phyloP scores from a whole-genome alignment of 2,329 filamentous ascomycete species.

The Trichoderma koningiopsis region DNA sequence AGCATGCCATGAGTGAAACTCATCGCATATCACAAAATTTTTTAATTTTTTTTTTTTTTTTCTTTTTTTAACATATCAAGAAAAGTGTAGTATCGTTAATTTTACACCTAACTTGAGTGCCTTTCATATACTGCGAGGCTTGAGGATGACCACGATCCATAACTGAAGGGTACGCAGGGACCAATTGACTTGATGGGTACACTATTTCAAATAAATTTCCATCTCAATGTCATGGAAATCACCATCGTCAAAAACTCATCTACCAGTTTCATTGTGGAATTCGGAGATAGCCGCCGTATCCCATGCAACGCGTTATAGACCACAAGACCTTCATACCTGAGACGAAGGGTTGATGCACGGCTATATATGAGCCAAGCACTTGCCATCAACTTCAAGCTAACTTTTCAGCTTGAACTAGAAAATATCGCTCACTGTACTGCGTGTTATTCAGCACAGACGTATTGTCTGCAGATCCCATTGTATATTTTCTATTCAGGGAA shows the following conservation, averaged over 20 bases:
- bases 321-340: not conserved
- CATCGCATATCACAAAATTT: not conserved
- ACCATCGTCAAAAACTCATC: not conserved
- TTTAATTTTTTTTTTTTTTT: no score
- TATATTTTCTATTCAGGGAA: not conserved
- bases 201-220: not conserved
- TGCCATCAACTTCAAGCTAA: not conserved
- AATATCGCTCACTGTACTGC: not conserved
- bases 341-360: not conserved
- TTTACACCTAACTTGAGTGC: not conserved
- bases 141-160: not conserved
- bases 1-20: not conserved
- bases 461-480: not conserved
- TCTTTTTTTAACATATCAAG: no score
- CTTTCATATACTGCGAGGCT: not conserved
- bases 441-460: not conserved
- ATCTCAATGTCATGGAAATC: not conserved
- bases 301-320: not conserved
- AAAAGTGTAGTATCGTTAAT: not conserved
- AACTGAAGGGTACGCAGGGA: not conserved
- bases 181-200: not conserved
- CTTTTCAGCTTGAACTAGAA: not conserved
- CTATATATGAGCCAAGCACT: not conserved
- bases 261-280: not conserved
- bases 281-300: not conserved